Base-by-base conservation (phyloP, 1,139 yeast species). In the Yamadazyma taylorii region DNA sequence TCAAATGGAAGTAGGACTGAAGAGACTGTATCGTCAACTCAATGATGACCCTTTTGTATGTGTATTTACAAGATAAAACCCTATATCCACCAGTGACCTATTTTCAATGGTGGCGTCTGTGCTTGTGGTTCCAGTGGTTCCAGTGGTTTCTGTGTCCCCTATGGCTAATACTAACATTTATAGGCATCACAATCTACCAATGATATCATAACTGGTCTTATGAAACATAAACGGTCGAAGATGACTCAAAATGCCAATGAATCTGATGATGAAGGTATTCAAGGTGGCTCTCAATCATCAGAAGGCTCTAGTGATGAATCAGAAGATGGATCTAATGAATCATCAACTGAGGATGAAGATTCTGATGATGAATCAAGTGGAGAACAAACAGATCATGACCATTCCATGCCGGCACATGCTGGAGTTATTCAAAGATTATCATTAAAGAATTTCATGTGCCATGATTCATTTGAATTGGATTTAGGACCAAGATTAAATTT, bases 401-500 rank as follows among this genome's bases (percentile, higher is more conserved):
- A 22, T 5, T 17, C 31, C 21, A 8, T 29, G 6, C 33, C 33
- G 7, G 13, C 33, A 7, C 53, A 56, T 17, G 77, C 82, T 0
- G 85, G 85, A 5, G 67, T 75, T 17, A 80, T 85, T 27, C 75
- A 77, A 46, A 69, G 66, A 38, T 69, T 86, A 3, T 69, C 70
- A 12, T 60, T 86, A 16, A 71, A 73, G 45, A 85, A 85, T 59
- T 86, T 86, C 56, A 85, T 85, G 76, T 69, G 97, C 78, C 98
- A 92, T 53, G 83, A 79, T 33, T 79, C 85, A 37, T 85, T 94
- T 52, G 81, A 79, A 39, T 63, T 92, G 13, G 76, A 75, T 2
- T 70, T 94, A 30, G 96, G 96, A 0, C 95, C 95, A 0, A 79
- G 84, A 40, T 73, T 92, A 46, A 94, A 92, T 59, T 88, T 94